These are phyloP conservation scores for Verticillium tricorpus DNA, from an alignment of 2,329 filamentous ascomycete genomes.

Conservation along the genomic window DNA sequence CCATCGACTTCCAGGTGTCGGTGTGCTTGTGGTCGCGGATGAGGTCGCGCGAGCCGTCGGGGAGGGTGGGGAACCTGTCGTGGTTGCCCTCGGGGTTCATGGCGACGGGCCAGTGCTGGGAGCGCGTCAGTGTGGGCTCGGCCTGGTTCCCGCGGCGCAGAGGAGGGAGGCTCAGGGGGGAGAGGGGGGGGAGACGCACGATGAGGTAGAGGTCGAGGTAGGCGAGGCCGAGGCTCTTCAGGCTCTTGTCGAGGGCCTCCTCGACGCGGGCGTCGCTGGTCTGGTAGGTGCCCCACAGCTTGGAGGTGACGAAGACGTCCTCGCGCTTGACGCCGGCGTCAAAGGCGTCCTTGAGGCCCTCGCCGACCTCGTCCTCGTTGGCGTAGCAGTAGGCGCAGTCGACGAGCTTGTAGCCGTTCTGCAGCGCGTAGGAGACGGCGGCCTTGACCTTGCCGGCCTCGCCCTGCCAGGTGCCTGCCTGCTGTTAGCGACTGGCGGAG, in stretches of 20 bases:
- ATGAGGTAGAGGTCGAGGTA: conserved; percentile 80
- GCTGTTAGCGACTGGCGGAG: not conserved
- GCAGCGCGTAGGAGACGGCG: conserved; percentile 56
- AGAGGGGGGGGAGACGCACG: conserved; percentile 22
- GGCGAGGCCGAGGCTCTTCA: conserved; percentile 69
- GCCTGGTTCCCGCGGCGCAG: no score
- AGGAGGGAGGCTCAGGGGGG: no score
- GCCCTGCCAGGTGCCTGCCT: conserved; percentile 53
- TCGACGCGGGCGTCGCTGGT: conserved; percentile 50
- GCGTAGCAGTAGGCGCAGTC: conserved; percentile 74
- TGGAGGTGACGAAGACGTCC: conserved; percentile 79
- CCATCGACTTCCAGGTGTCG: conserved; percentile 74
- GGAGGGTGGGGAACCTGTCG: conserved; percentile 68
- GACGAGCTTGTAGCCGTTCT: conserved; percentile 54
- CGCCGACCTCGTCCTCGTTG: conserved; percentile 80
- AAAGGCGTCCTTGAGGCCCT: conserved; percentile 71
- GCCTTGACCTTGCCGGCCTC: conserved; percentile 51
- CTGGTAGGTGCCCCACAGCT: conserved; percentile 81
- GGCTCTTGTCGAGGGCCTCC: conserved; percentile 65
- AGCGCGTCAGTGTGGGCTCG: conserved; percentile 1
- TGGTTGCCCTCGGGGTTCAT: conserved; percentile 76
- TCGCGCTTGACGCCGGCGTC: conserved; percentile 66
- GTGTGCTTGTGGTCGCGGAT: conserved; percentile 64
- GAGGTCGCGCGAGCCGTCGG: conserved; percentile 71
- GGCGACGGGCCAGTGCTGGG: conserved; percentile 72